These are phyloP conservation scores for Planoprotostelium fungivorum DNA, from an alignment of 78 protist genomes.

Conservation along the genomic window DNA sequence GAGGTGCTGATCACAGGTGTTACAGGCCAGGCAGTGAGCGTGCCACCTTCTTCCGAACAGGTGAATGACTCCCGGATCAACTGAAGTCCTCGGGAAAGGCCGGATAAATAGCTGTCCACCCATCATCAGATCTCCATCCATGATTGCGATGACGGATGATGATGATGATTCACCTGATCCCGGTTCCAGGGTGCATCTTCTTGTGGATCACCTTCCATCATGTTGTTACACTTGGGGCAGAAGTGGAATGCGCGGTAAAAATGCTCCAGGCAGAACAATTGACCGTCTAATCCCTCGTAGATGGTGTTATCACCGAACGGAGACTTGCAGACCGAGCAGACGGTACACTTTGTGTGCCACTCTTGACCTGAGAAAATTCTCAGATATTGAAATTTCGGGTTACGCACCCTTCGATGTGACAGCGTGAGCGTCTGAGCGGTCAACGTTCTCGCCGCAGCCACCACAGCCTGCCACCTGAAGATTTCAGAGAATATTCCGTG, in stretches of 20 bases:
- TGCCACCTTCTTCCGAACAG: background rate
- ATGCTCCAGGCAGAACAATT: background rate
- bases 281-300: background rate
- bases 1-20: background rate
- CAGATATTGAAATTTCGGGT: background rate
- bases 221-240: background rate
- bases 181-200: background rate
- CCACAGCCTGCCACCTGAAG: background rate
- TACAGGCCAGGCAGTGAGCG: background rate
- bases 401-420: background rate
- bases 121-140: background rate
- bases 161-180: background rate
- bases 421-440: background rate
- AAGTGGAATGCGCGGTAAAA: background rate
- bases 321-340: background rate
- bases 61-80: background rate
- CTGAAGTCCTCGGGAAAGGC: background rate
- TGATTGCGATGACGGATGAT: background rate
- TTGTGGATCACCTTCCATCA: background rate
- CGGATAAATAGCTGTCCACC: background rate
- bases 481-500: background rate
- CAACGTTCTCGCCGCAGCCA: background rate
- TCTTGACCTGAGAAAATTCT: background rate
- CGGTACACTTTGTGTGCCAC: background rate
- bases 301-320: background rate